Evolutionary conservation across 1,284 basidiomycete genomes (phyloP).

Genomic region (Ganoderma resinaceum): DNA sequence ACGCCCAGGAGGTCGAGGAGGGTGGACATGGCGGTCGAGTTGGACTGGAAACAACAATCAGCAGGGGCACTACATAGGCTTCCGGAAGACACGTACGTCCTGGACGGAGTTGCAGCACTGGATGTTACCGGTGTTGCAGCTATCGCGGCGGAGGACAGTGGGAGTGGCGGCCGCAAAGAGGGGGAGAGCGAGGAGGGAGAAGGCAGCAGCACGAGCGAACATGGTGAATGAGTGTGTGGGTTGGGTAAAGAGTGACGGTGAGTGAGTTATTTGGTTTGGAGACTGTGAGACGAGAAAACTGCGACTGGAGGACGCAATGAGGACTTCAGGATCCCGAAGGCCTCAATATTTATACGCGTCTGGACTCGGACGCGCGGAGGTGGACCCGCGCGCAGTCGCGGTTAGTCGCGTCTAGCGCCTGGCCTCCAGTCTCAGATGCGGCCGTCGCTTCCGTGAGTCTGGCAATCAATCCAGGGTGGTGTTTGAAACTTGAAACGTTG

Average conservation of each 20-base stretch:
- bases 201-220: constrained; percentile 30
- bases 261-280: constrained; percentile 13
- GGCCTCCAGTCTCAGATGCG: constrained; percentile 1
- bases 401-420: background rate
- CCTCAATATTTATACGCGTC: constrained; percentile 20
- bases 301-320: constrained; percentile 29
- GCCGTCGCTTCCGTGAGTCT: background rate
- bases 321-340: background rate
- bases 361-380: background rate
- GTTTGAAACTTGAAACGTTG: constrained; percentile 1
- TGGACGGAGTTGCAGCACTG: constrained; percentile 41
- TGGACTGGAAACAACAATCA: constrained; percentile 16
- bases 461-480: background rate
- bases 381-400: constrained; percentile 14
- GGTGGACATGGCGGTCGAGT: constrained; percentile 24
- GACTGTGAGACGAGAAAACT: constrained; percentile 19
- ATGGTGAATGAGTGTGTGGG: constrained; percentile 26
- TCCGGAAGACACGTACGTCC: constrained; percentile 18
- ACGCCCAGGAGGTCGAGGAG: constrained; percentile 31
- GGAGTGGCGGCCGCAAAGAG: constrained; percentile 37
- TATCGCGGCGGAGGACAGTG: constrained; percentile 24
- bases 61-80: no score
- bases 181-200: constrained; percentile 34
- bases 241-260: constrained; percentile 29
- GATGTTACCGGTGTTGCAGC: constrained; percentile 39